A percentile compares a stretch with the other conserved stretches of the same genome.
phyloP scores from a whole-genome alignment of 306 rosid genomes.

The Lathyrus oleraceus region DNA sequence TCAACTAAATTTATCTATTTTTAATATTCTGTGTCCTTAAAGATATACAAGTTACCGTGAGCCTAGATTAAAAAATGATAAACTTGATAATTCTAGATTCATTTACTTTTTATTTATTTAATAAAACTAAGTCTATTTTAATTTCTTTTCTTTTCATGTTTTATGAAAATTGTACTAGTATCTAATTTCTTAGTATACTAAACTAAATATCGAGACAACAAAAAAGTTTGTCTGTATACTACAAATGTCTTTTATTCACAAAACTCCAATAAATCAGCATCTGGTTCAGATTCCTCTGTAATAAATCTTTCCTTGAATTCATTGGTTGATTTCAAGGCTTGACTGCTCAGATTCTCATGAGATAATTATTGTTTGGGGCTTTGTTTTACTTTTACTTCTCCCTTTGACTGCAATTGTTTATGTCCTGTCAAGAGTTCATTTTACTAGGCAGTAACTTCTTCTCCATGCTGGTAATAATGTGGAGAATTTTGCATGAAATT shows the following conservation, averaged over 20 bases:
- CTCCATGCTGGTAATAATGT: neutral
- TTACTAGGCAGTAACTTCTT: conserved; percentile 11
- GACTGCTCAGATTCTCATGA: conserved; percentile 40
- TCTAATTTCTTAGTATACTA: neutral
- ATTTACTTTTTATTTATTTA: neutral
- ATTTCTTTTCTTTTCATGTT: neutral
- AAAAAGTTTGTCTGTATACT: neutral
- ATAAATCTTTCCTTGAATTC: conserved; percentile 32
- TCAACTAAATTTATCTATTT: too few species aligned
- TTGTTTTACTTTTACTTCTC: neutral
- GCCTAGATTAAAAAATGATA: neutral
- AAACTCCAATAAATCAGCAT: conserved; percentile 29
- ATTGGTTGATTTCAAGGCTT: conserved; percentile 42
- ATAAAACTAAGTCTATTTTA: neutral
- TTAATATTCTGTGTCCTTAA: too few species aligned
- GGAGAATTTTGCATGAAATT: conserved; percentile 40
- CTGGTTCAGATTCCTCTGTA: conserved; percentile 33
- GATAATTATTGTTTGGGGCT: conserved; percentile 33
- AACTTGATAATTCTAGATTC: neutral
- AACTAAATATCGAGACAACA: neutral
- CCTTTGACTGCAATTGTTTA: conserved; percentile 22
- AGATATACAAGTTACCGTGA: too few species aligned
- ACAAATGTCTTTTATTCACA: neutral
- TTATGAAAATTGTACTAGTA: neutral
- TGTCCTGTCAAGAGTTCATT: conserved; percentile 12